Conservation (phyloP, 192 early-diverging fungal species). For the Podila clonocystis region DNA sequence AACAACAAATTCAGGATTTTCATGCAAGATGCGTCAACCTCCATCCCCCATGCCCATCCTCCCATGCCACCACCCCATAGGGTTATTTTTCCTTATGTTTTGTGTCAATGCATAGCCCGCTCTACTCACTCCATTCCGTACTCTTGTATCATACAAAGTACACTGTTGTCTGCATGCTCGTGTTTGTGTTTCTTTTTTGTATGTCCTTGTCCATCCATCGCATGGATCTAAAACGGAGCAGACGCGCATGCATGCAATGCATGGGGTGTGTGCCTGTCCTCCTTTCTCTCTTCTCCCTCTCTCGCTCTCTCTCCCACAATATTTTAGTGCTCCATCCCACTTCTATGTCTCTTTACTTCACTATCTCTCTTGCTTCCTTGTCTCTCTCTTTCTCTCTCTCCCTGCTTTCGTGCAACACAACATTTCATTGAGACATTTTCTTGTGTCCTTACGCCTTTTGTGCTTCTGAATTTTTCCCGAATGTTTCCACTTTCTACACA, state of each 20-base stretch:
- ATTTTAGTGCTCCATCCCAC: background rate
- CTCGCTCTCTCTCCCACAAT: slow-evolving; percentile 2
- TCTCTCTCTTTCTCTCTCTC: background rate
- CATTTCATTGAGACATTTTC: slow-evolving; percentile 2
- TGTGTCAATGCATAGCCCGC: no score
- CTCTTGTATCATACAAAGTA: no score
- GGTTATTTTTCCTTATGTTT: no score
- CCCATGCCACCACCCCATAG: no score
- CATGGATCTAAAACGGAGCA: background rate
- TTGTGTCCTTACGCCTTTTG: background rate
- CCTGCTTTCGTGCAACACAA: background rate
- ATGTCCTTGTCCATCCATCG: slow-evolving; percentile 1
- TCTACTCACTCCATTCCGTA: no score
- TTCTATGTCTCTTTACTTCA: background rate
- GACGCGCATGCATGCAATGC: background rate
- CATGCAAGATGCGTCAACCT: no score
- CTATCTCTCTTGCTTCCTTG: background rate
- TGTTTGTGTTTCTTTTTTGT: background rate
- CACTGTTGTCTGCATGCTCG: background rate
- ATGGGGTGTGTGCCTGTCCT: background rate
- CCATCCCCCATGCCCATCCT: no score
- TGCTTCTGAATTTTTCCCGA: no score
- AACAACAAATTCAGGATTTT: no score
- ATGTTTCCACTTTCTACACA: no score
- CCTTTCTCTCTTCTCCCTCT: background rate